Base-by-base conservation (phyloP, 345 rosid genomes). In the Pelargonium nanum region DNA sequence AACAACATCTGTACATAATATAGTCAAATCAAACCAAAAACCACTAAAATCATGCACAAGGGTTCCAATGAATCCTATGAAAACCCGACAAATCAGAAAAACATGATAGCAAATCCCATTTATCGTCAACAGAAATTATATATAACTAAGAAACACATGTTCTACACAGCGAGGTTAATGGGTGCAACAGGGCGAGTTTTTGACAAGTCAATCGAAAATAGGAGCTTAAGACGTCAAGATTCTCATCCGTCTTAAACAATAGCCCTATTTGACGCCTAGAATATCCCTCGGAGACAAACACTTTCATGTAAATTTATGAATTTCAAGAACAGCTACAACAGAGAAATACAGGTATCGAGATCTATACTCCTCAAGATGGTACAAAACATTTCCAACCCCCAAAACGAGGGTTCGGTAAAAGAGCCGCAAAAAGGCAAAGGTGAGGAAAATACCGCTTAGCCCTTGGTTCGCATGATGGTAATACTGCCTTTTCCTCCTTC, bases 401-500 rank as follows among this genome's bases (percentile, higher is more conserved):
- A 40, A 40, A 40, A 6, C 48, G 15, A 40, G 15, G 15, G 15
- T 12, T 40, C 10, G 15, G 15, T 40, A 10, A 40, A 40, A 40
- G 16, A 40, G 48, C 48, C 15, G 48, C 2, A 40, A 40, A 40
- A 10, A 40, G 13, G 16, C 9, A 40, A 40, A 40, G 15, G 48
- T 0, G 15, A 17, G 48, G 2, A 40, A 7, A 7, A 40, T 40
- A 40, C 16, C 16, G 15, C 10, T 40, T 40, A 40, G 48, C 48
- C 48, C 15, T 40, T 40, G 20, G 99, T 94, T 74, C 99, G 82
- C 92, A 85, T 88, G 2, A 94, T 91, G 7, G 97, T 94, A 65
- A 94, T 94, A 81, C 97, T 94, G 54, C 99, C 99, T 77, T 83
- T 94, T 48, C 99, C 97, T 63, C 97, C 99, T 79, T 94, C 95